Evolutionary conservation across 129 eudicot genomes (phyloP).

Genomic region (Deinandra increscens): DNA sequence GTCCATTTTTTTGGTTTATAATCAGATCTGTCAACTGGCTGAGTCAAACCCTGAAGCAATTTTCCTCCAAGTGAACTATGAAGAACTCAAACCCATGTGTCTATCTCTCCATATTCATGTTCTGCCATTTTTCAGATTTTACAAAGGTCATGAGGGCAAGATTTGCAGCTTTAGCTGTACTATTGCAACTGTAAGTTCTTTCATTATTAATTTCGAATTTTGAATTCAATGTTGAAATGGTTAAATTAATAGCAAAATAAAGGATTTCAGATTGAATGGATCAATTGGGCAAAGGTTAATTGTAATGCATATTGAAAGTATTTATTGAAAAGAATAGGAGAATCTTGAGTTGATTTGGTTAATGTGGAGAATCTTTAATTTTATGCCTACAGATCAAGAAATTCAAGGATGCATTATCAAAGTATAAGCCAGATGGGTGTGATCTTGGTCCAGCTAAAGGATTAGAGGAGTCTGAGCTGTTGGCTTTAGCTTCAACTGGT

Average conservation of each 20-base stretch:
- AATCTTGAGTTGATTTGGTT: too few species aligned
- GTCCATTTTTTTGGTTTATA: neutral
- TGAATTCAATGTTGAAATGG: neutral
- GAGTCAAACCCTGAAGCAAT: slow-evolving; percentile 74
- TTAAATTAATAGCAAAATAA: neutral
- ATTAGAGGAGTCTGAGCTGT: slow-evolving; percentile 68
- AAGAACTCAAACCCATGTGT: slow-evolving; percentile 67
- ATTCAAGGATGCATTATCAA: slow-evolving; percentile 80
- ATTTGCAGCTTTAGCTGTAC: slow-evolving; percentile 94
- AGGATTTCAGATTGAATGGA: neutral
- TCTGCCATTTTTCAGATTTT: slow-evolving; percentile 86
- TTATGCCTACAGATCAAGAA: slow-evolving; percentile 72
- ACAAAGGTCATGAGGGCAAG: slow-evolving; percentile 78
- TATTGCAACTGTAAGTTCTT: slow-evolving; percentile 59
- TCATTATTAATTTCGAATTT: neutral
- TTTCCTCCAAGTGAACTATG: slow-evolving; percentile 84
- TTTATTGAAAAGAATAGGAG: neutral
- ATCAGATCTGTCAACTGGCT: slow-evolving; percentile 84
- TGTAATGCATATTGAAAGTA: neutral
- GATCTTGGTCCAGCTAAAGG: slow-evolving; percentile 75
- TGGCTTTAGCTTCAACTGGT: slow-evolving; percentile 66
- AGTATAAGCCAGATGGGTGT: slow-evolving; percentile 51
- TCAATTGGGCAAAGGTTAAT: neutral
- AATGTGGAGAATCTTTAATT: slow-evolving; percentile 21
- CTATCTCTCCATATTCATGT: slow-evolving; percentile 74